Conservation (phyloP, 352 stramenopile species). For the Phytophthora constricta region DNA sequence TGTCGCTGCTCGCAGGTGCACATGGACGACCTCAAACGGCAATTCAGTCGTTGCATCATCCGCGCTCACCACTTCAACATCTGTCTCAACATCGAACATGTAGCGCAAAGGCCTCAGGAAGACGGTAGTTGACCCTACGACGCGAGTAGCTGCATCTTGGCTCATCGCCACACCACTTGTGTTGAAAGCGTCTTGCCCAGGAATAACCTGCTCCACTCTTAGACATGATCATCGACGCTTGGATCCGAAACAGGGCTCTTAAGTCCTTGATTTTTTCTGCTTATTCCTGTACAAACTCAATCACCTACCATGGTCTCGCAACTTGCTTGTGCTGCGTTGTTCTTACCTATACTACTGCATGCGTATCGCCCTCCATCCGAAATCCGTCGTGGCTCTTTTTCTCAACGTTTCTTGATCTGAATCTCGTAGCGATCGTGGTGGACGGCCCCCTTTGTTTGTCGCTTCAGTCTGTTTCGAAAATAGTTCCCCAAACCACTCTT, state of each 20-base stretch:
- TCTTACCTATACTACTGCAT: conserved; percentile 36
- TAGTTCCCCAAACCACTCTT: conserved; percentile 6
- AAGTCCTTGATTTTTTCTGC: conserved; percentile 12
- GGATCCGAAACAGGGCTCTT: conserved; percentile 10
- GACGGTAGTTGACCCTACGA: conserved; percentile 48
- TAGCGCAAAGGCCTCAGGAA: conserved; percentile 64
- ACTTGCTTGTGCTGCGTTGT: conserved; percentile 23
- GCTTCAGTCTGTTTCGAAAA: conserved; percentile 8
- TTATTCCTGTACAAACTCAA: conserved; percentile 40
- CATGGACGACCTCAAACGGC: conserved; percentile 36
- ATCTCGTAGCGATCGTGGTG: conserved; percentile 12
- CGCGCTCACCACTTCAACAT: conserved; percentile 35
- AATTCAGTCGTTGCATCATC: conserved; percentile 13
- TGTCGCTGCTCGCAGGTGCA: conserved; percentile 46
- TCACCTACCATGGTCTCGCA: conserved; percentile 10
- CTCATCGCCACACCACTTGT: background rate
- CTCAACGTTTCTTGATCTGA: conserved; percentile 16
- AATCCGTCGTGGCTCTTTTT: conserved; percentile 22
- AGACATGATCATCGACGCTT: no score
- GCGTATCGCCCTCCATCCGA: conserved; percentile 1
- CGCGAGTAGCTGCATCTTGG: conserved; percentile 12
- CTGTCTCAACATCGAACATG: conserved; percentile 65
- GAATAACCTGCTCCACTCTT: conserved; percentile 24
- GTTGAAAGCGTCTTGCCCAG: no score
- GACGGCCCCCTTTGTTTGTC: background rate